phyloP scores from a whole-genome alignment of 148 eudicot genomes.

The Diospyros kaki region DNA sequence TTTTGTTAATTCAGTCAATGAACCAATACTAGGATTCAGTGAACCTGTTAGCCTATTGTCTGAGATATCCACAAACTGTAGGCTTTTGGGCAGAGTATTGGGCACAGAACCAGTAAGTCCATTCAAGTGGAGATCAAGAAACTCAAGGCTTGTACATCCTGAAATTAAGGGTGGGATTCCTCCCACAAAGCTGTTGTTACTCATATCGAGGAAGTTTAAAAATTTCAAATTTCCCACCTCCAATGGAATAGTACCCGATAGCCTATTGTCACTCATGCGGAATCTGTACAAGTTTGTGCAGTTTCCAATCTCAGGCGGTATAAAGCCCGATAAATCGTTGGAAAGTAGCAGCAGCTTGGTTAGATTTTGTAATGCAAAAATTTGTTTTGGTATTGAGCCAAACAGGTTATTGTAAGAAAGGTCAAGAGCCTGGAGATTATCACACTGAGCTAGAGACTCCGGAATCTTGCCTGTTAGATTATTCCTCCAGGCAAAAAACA shows the following conservation, averaged over 20 bases:
- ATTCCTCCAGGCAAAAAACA: slow-evolving; percentile 93
- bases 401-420: slow-evolving; percentile 71
- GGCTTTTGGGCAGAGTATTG: slow-evolving; percentile 60
- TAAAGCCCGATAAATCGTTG: slow-evolving; percentile 73
- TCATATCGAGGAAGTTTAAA: slow-evolving; percentile 81
- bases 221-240: slow-evolving; percentile 66
- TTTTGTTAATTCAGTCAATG: slow-evolving; percentile 65
- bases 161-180: slow-evolving; percentile 59
- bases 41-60: slow-evolving; percentile 65
- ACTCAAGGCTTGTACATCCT: slow-evolving; percentile 63
- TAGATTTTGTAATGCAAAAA: slow-evolving; percentile 60
- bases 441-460: slow-evolving; percentile 51
- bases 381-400: slow-evolving; percentile 62
- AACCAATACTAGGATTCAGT: slow-evolving; percentile 53
- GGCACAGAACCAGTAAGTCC: slow-evolving; percentile 57
- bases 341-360: slow-evolving; percentile 76
- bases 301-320: slow-evolving; percentile 78
- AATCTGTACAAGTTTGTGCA: slow-evolving; percentile 80
- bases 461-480: slow-evolving; percentile 87
- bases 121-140: slow-evolving; percentile 86
- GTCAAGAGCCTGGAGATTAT: slow-evolving; percentile 78
- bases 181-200: slow-evolving; percentile 64
- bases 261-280: slow-evolving; percentile 58
- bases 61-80: slow-evolving; percentile 83
- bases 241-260: slow-evolving; percentile 82